These are phyloP conservation scores for Paecilomyces sp. DNA, from an alignment of 2,329 filamentous ascomycete species.

Conservation along the genomic window DNA sequence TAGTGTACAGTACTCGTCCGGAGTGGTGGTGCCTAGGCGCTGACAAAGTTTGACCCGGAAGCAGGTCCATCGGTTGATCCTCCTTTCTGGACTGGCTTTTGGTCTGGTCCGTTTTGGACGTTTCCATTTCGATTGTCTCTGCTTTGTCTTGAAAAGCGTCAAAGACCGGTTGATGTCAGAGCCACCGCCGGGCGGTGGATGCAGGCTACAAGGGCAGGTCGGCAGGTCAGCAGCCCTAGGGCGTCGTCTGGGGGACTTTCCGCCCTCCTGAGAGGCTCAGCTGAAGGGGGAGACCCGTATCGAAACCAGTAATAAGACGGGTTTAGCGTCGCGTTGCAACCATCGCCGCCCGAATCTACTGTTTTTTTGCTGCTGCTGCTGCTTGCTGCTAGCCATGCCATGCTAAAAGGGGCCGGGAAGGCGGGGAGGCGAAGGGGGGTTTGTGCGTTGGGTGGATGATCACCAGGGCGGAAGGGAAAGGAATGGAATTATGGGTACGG, in stretches of 20 bases:
- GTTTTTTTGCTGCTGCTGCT: no score
- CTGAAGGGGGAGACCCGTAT: neutral
- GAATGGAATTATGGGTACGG: neutral
- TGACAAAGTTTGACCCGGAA: constrained; percentile 3
- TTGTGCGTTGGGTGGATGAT: neutral
- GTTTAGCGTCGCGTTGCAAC: constrained; percentile 1
- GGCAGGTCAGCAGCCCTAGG: constrained; percentile 1
- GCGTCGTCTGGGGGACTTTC: neutral
- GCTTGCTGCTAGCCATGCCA: neutral
- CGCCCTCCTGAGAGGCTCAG: neutral
- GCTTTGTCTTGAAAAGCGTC: constrained; percentile 3
- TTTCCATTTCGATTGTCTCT: neutral
- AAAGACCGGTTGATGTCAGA: constrained; percentile 4
- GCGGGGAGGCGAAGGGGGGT: neutral
- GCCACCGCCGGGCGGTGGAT: neutral
- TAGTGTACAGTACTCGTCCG: neutral
- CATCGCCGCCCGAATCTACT: neutral
- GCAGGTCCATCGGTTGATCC: constrained; percentile 3
- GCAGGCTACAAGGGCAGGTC: constrained; percentile 1
- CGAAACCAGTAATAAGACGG: neutral
- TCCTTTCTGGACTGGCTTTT: neutral
- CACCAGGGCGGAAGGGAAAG: neutral
- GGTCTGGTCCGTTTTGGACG: neutral
- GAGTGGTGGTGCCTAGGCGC: neutral
- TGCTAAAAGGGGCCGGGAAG: neutral